phyloP scores from a whole-genome alignment of 441 rosid species.

The Melastoma candidum region DNA sequence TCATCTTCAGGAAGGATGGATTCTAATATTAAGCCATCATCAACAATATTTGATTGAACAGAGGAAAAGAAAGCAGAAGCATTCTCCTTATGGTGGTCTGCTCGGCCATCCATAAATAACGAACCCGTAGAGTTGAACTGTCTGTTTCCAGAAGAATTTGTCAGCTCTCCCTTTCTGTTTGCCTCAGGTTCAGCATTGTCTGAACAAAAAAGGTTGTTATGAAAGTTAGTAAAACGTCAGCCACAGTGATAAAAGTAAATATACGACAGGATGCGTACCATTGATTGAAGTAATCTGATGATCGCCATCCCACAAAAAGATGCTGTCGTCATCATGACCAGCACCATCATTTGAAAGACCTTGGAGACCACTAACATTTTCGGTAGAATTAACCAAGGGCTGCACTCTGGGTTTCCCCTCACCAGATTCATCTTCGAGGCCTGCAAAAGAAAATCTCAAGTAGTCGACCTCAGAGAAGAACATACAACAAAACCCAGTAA shows the following conservation, averaged over 20 bases:
- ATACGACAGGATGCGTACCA: conserved; percentile 12
- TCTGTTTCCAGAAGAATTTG: conserved; percentile 9
- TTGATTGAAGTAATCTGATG: conserved; percentile 10
- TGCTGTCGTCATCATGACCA: conserved; percentile 14
- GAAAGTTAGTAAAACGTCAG: too few relatives aligned
- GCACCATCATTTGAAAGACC: conserved; percentile 24
- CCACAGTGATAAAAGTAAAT: too few relatives aligned
- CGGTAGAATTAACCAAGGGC: conserved; percentile 20
- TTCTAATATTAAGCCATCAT: conserved; percentile 16
- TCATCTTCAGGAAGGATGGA: conserved; percentile 7
- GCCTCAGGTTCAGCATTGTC: conserved; percentile 21
- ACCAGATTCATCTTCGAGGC: conserved; percentile 26
- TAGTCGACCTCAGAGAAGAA: conserved; percentile 6
- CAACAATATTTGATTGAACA: conserved; percentile 14
- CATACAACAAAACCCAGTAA: background rate
- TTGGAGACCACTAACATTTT: conserved; percentile 14
- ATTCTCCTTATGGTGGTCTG: conserved; percentile 13
- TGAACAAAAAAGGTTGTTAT: too few relatives aligned
- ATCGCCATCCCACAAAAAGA: conserved; percentile 16
- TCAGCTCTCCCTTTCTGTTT: conserved; percentile 15
- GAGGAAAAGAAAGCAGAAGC: conserved; percentile 6
- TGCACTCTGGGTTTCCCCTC: conserved; percentile 27
- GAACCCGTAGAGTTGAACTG: conserved; percentile 5
- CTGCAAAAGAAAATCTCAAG: conserved; percentile 18
- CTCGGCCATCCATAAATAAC: conserved; percentile 11